These are phyloP conservation scores for Entomortierella beljakovae DNA, from an alignment of 192 early-diverging fungal genomes.

Conservation along the genomic window DNA sequence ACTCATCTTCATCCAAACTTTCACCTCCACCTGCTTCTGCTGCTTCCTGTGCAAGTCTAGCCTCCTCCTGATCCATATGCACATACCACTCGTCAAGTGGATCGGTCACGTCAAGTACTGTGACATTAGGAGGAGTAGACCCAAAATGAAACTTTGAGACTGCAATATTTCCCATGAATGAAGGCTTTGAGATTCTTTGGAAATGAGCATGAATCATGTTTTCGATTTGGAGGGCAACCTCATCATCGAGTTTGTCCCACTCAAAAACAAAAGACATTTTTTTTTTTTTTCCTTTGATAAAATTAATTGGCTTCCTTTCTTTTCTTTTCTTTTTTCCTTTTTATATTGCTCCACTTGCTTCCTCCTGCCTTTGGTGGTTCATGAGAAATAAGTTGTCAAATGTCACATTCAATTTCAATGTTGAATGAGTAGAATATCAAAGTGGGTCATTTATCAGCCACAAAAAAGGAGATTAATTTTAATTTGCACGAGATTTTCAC, in stretches of 20 bases:
- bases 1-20: conserved; percentile 38
- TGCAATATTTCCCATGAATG: conserved; percentile 77
- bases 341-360: not conserved
- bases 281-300: conserved; percentile 1
- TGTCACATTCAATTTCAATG: no score
- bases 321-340: conserved; percentile 8
- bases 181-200: conserved; percentile 67
- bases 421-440: no score
- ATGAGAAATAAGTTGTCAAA: no score
- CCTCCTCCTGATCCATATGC: conserved; percentile 63
- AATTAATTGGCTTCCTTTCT: not conserved
- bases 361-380: not conserved
- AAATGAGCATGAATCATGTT: conserved; percentile 75
- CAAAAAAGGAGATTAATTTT: no score
- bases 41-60: conserved; percentile 46
- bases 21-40: conserved; percentile 51
- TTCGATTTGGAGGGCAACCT: conserved; percentile 72
- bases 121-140: conserved; percentile 71
- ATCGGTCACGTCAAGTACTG: conserved; percentile 79
- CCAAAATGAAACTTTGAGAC: conserved; percentile 78
- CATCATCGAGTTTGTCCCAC: conserved; percentile 77
- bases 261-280: conserved; percentile 77
- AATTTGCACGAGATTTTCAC: no score
- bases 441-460: no score
- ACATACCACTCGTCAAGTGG: conserved; percentile 83